These are phyloP conservation scores for Exsudoporus floridanus DNA, from an alignment of 1,284 basidiomycete genomes.

Conservation along the genomic window DNA sequence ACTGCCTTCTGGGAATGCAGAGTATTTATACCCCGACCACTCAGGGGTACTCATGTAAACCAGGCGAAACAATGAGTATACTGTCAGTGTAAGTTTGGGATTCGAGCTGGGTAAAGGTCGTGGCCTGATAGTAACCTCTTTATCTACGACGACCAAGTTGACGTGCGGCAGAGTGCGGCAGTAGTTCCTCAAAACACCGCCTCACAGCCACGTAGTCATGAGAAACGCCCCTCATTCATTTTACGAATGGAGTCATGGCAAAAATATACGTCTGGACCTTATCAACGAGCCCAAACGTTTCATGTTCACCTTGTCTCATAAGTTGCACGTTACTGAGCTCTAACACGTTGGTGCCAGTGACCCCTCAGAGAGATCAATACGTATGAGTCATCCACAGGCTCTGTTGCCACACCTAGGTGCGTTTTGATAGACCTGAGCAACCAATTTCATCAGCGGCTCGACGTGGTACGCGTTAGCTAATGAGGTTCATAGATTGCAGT, in stretches of 20 bases:
- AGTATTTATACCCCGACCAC: not conserved
- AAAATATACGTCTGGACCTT: not conserved
- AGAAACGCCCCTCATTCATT: not conserved
- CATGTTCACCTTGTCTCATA: not conserved
- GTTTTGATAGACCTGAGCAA: not conserved
- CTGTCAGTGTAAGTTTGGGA: not conserved
- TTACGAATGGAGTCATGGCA: not conserved
- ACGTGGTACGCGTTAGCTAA: conserved; percentile 7
- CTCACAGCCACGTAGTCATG: not conserved
- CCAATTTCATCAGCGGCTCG: not conserved
- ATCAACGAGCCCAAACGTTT: not conserved
- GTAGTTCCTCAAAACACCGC: not conserved
- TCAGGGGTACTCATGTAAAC: not conserved
- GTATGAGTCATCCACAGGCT: conserved; percentile 18
- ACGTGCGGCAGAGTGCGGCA: not conserved
- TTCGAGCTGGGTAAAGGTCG: not conserved
- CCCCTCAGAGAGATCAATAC: not conserved
- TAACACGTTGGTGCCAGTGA: too few relatives aligned
- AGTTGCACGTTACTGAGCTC: not conserved
- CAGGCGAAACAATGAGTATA: not conserved
- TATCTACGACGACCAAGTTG: not conserved
- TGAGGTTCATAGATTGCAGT: conserved; percentile 1
- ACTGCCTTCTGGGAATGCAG: not conserved
- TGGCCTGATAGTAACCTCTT: not conserved
- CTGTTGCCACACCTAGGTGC: conserved; percentile 12